Evolutionary conservation across 768 basidiomycete species (phyloP), one percentile per base, ranked within the genome.

Genomic region (Termitomyces sp.): DNA sequence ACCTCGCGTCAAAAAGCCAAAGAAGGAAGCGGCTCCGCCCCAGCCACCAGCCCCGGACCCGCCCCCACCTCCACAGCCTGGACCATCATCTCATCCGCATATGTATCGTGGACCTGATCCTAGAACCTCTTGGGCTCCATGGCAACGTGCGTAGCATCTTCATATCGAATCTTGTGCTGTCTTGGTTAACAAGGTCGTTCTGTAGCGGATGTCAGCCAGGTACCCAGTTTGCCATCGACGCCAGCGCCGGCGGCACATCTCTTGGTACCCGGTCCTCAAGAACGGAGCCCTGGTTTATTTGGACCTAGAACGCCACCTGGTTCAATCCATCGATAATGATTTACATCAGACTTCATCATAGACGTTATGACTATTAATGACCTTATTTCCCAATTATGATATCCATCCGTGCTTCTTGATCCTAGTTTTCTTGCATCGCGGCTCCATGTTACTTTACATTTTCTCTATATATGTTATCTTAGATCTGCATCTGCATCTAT

Each of bases 241-340:
- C 59, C 62, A 3, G 70, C 78, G 46, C 58, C 54, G 51, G 80
- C 82, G 56, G 77, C 87, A 19, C 83, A 80, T 17, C 71, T 89
- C 11, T 73, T 85, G 35, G 83, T 87, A 23, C 86, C 87, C 29
- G 80, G 79, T 11, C 74, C 72, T 47, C 71, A 73, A 38, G 62
- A 62, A 23, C 52, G 58, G 9, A 84, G 80, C 56, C 85, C 84
- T 42, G 89, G 90, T 31, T 70, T 93, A 59, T 93, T 92, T 65
- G 91, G 91, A 32, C 89, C 90, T 41, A 77, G 87, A 40, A 84
- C 87, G n/a, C 86, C 85, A 11, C 73, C 78, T 52, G 71, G 71
- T 52, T 71, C 72, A 8, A 34, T 65, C 19, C 58, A 59, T 41
- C 56, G 23, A 10, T 14, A 44, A 29, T 54, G 10, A 31, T 54